Percentiles rank a stretch among this genome's conserved stretches.
Evolutionary conservation across 2,329 filamentous ascomycete genomes (phyloP).

Genomic region (Diaporthe ampelina): DNA sequence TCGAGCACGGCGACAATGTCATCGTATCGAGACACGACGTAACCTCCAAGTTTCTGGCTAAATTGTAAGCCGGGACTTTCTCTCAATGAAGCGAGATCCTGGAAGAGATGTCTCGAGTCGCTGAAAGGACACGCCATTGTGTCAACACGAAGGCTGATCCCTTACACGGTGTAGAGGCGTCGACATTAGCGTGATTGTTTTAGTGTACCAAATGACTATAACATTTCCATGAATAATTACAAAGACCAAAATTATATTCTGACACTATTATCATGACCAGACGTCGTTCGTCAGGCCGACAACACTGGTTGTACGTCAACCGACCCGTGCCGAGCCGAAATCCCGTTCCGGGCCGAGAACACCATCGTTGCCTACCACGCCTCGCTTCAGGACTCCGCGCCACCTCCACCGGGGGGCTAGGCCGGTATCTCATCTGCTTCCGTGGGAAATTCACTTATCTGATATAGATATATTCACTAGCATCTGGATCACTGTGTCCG

Average conservation of each 20-base stretch:
- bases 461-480: too few relatives aligned
- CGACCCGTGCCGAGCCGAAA: constrained; percentile 10
- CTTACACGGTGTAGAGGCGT: too few relatives aligned
- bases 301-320: background rate
- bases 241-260: background rate
- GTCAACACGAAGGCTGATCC: too few relatives aligned
- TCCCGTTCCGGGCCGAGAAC: background rate
- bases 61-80: background rate
- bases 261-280: background rate
- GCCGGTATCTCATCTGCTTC: background rate
- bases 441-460: background rate
- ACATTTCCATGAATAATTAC: too few relatives aligned
- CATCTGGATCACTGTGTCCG: too few relatives aligned
- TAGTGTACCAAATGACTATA: background rate
- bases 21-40: constrained; percentile 13
- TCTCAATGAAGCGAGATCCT: constrained; percentile 7
- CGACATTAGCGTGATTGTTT: too few relatives aligned
- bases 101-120: constrained; percentile 4
- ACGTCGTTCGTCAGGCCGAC: background rate
- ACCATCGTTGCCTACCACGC: background rate
- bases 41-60: background rate
- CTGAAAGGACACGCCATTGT: constrained; percentile 10
- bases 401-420: background rate
- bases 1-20: constrained; percentile 6
- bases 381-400: background rate